These are phyloP conservation scores for Cryptococcus maquisensis DNA, from an alignment of 1,284 basidiomycete genomes.

Conservation along the genomic window DNA sequence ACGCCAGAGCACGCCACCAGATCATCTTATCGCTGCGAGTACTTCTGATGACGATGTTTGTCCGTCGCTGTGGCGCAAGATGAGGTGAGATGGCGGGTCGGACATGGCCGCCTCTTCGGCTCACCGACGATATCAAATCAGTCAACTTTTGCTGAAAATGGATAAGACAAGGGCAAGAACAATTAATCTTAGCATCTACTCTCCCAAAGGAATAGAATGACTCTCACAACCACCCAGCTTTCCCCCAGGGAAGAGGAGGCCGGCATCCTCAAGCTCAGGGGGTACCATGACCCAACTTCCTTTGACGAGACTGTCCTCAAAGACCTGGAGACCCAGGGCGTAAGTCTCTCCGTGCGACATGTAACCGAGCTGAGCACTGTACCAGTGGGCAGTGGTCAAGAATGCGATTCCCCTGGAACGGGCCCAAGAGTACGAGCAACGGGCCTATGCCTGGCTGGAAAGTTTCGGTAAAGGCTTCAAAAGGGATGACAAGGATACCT, in stretches of 20 bases:
- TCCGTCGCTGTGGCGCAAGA: too few species aligned
- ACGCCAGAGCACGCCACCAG: too few species aligned
- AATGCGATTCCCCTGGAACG: slow-evolving; percentile 30
- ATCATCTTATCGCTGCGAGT: too few species aligned
- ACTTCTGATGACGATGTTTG: too few species aligned
- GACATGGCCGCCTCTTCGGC: too few species aligned
- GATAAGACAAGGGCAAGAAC: too few species aligned
- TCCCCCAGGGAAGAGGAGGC: neutral
- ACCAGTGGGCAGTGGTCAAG: slow-evolving; percentile 39
- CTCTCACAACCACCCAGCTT: too few species aligned
- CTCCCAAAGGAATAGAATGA: too few species aligned
- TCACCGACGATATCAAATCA: too few species aligned
- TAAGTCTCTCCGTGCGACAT: slow-evolving; percentile 7
- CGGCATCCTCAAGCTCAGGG: slow-evolving; percentile 24
- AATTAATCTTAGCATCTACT: too few species aligned
- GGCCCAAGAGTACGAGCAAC: slow-evolving; percentile 22
- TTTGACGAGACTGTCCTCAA: neutral
- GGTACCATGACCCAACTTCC: slow-evolving; percentile 4
- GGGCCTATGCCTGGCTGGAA: slow-evolving; percentile 35
- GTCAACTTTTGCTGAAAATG: too few species aligned
- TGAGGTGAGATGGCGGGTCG: too few species aligned
- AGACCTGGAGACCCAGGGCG: slow-evolving; percentile 25
- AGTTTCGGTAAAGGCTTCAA: slow-evolving; percentile 33
- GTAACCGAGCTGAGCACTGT: neutral
- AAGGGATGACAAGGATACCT: slow-evolving; percentile 28